Conservation (phyloP, 1,139 yeast genomes). For the Kodamaea ohmeri region DNA sequence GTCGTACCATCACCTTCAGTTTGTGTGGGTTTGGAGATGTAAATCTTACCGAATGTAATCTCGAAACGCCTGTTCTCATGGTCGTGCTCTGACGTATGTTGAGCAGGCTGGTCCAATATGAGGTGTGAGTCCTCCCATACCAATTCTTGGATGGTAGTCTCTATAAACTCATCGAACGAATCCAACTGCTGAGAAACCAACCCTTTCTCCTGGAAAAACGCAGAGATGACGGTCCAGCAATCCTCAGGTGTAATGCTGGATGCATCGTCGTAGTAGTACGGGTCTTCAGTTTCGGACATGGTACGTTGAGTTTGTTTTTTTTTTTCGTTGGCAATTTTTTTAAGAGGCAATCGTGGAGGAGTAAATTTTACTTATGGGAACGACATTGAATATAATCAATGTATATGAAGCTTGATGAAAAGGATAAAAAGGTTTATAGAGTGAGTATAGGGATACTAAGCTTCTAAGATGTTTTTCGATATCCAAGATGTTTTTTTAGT, state of each 20-base stretch:
- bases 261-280: conserved; percentile 65
- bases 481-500: too few species aligned
- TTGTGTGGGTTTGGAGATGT: conserved; percentile 94
- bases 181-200: conserved; percentile 97
- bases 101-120: conserved; percentile 96
- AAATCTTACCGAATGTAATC: conserved; percentile 94
- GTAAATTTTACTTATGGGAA: too few species aligned
- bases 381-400: too few species aligned
- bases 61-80: conserved; percentile 89
- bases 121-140: conserved; percentile 95
- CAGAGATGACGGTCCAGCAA: conserved; percentile 97
- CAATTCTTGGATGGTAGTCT: conserved; percentile 92
- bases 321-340: conserved; percentile 3
- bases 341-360: neutral
- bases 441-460: too few species aligned
- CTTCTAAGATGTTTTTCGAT: too few species aligned
- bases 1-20: conserved; percentile 99
- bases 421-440: too few species aligned
- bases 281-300: conserved; percentile 36
- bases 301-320: conserved; percentile 10
- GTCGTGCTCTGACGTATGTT: conserved; percentile 88
- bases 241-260: conserved; percentile 92
- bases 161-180: conserved; percentile 97
- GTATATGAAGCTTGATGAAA: too few species aligned
- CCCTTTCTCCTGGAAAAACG: conserved; percentile 95